phyloP scores from a whole-genome alignment of 257 asterid species.

The Coffea canephora region DNA sequence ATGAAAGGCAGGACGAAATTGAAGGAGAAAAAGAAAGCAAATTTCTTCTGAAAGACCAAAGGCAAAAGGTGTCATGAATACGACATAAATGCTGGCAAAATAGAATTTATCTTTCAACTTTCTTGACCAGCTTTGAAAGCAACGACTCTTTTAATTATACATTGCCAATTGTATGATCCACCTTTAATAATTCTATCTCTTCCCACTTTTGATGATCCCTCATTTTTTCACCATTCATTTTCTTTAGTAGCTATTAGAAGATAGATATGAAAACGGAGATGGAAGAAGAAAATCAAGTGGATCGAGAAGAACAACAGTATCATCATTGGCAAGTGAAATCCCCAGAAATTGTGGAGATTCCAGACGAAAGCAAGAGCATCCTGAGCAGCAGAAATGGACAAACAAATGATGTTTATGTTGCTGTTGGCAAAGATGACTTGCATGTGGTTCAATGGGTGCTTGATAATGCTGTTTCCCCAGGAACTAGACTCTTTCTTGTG shows the following conservation, averaged over 20 bases:
- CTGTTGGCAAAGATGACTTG: conserved; percentile 69
- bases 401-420: conserved; percentile 59
- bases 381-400: conserved; percentile 31
- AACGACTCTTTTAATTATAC: conserved; percentile 28
- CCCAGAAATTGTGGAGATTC: conserved; percentile 71
- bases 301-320: not conserved
- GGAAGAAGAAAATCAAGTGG: conserved; percentile 6
- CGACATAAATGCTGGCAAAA: conserved; percentile 31
- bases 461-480: conserved; percentile 52
- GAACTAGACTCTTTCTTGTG: conserved; percentile 50
- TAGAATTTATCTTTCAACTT: conserved; percentile 16
- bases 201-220: not conserved
- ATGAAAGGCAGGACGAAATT: conserved; percentile 12
- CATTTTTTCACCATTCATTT: not conserved
- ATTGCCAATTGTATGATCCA: conserved; percentile 6
- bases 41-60: conserved; percentile 18
- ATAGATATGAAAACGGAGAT: not conserved
- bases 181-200: conserved; percentile 8
- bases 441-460: conserved; percentile 70
- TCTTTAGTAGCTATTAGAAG: not conserved
- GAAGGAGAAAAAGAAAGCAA: conserved; percentile 25
- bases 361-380: conserved; percentile 46
- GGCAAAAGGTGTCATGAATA: conserved; percentile 11
- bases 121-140: conserved; percentile 38
- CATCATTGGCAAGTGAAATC: conserved; percentile 28